Evolutionary conservation across 1,139 yeast species (phyloP), one percentile per base, ranked within the genome.

Genomic region (Geotrichum restrictum): DNA sequence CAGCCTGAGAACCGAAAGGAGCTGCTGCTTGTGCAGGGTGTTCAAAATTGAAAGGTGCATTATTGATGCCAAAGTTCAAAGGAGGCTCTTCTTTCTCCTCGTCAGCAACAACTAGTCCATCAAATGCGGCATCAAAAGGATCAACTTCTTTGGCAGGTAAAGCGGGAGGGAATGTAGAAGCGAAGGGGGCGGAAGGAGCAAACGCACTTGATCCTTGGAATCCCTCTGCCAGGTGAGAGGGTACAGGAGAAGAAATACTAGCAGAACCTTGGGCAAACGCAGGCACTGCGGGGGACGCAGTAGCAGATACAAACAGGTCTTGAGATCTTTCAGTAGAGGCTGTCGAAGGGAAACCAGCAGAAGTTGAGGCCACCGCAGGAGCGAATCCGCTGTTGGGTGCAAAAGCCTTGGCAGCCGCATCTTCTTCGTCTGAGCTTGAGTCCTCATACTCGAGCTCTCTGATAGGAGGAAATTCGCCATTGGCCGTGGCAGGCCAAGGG

Each of bases 391-490:
- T 53, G 53, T 43, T 53, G 48, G 49, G 47, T 29, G 40, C n/a
- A 16, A 45, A 45, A 42, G 47, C 56, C 11, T 31, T 49, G 16
- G 45, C 43, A 22, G 42, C 47, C 8, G 5, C 29, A 37, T 18
- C 40, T 8, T 51, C 54, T 36, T 71, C 72, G 41, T 69, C 70
- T 8, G 74, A 76, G n/a, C 76, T 72, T 18, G 79, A 79, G 59
- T 81, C 79, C 58, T 83, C 88, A 56, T 79, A 80, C 24, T 81
- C 83, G 41, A 83, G 69, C 60, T 85, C 88, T 60, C 76, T 74
- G 48, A 85, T 81, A 31, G 93, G 88, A 11, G 93, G 93, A 66
- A 84, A 84, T 59, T 84, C 89, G 14, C 75, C 76, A 21, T 59
- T 38, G 14, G 43, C 22, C 2, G 48, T 22, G 4, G 32, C 49